A percentile compares a stretch with the other conserved stretches of the same genome.
Evolutionary conservation across 2,329 filamentous ascomycete species (phyloP).

Genomic region (Xylaria sp.): DNA sequence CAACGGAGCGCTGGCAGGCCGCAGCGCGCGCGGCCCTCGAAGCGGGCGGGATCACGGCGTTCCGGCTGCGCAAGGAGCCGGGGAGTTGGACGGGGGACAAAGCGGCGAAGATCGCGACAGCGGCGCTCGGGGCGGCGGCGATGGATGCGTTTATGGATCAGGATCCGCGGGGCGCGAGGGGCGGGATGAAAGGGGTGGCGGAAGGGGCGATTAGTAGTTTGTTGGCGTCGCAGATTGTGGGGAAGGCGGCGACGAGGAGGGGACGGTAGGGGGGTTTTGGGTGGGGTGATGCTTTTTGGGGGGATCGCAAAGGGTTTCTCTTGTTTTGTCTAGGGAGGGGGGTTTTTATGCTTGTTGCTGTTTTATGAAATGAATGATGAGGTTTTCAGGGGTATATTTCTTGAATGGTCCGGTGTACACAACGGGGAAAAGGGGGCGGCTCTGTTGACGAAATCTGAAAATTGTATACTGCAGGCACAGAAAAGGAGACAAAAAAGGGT

Average conservation of each 20-base stretch:
- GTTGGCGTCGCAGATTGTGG: constrained; percentile 31
- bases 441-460: too few relatives aligned
- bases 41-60: constrained; percentile 45
- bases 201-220: constrained; percentile 30
- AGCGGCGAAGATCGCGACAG: constrained; percentile 44
- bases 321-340: neutral
- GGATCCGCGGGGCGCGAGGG: constrained; percentile 25
- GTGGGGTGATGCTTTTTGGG: neutral
- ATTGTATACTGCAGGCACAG: too few relatives aligned
- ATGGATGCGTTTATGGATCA: constrained; percentile 42
- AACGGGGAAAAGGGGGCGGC: too few relatives aligned
- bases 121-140: constrained; percentile 44
- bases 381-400: too few relatives aligned
- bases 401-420: too few relatives aligned
- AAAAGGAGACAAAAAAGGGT: too few relatives aligned
- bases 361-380: too few relatives aligned
- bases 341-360: too few relatives aligned
- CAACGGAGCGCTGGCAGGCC: constrained; percentile 29
- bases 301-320: too few relatives aligned
- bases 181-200: constrained; percentile 30
- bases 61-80: constrained; percentile 41
- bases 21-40: constrained; percentile 43
- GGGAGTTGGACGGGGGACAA: constrained; percentile 46
- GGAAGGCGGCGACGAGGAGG: constrained; percentile 18
- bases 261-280: neutral